Evolutionary conservation across 805 yeast genomes (phyloP).

Genomic region (Cyberlindnera euphorbiiphila): DNA sequence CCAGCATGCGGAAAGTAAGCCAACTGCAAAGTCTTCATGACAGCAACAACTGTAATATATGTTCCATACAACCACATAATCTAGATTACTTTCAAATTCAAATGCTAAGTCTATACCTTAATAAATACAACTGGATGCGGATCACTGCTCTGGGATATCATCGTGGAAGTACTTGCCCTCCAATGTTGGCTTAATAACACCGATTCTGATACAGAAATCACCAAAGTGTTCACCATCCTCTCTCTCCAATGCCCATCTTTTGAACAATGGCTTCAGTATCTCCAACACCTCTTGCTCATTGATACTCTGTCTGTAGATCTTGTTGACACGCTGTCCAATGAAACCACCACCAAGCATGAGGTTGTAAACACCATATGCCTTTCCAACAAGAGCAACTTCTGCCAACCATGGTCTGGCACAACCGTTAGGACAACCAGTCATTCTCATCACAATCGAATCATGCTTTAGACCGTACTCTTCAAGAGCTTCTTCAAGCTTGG

Average conservation of each 20-base stretch:
- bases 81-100: no score
- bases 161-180: constrained; percentile 96
- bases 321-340: constrained; percentile 88
- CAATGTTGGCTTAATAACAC: constrained; percentile 81
- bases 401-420: constrained; percentile 99
- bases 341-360: constrained; percentile 95
- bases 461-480: constrained; percentile 93
- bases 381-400: constrained; percentile 92
- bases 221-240: constrained; percentile 92
- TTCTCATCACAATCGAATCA: constrained; percentile 92
- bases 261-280: constrained; percentile 79
- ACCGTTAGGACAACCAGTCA: constrained; percentile 99
- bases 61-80: no score
- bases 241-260: constrained; percentile 92
- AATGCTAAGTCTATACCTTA: neutral
- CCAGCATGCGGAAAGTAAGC: no score
- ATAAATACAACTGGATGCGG: constrained; percentile 2
- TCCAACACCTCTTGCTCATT: constrained; percentile 84
- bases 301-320: constrained; percentile 80
- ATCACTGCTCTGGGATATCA: constrained; percentile 61
- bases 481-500: constrained; percentile 78
- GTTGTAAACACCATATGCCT: constrained; percentile 90
- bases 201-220: constrained; percentile 82
- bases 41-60: no score
- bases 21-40: no score